Base-by-base conservation (phyloP, 1,284 basidiomycete genomes). In the Boletus sp. region DNA sequence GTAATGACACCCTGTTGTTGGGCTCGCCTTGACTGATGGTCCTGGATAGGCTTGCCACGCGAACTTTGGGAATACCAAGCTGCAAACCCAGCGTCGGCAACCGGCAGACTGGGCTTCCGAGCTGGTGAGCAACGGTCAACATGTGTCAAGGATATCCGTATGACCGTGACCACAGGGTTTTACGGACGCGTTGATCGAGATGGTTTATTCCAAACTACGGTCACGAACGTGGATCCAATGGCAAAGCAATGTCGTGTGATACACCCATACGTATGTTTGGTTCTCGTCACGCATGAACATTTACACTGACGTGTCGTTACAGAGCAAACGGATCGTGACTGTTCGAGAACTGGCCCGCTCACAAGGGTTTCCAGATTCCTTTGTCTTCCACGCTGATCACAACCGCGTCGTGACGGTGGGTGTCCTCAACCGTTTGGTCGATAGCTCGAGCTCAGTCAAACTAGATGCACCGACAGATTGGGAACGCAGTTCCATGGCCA, bases 391-490 rank as follows among this genome's bases (percentile, higher is more conserved):
- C 56, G 78, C 88, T 2, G 64, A 79, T 3, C 74, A 79, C 7
- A 68, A 82, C 38, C 81, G 80, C 52, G 79, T 90, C 16, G 77
- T 82, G 38, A 88, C 85, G 1, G 90, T 91, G 62, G 65, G 87
- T 77, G 2, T 21, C 27, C 25, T 30, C 21, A 11, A 3, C 10
- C 8, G 30, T 8, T 38, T 51, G 14, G 46, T 59, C 13, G 46
- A 55, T 38, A 46, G 23, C 28, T 52, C 38, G n/a, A 38, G 47
- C 53, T 65, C 21, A 66, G 10, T 47, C 44, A 17, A 38, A 21
- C 23, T 23, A 90, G 88, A 87, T 91, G 79, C 89, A 90, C 64
- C 79, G 87, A 38, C 88, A 90, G 65, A 91, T 92, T 63, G 90
- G 90, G 21, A 92, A 92, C 65, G 88, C 89, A 0, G 88, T 91